Conservation (phyloP, 73 alveolate genomes). For the Uronychia setigera region DNA sequence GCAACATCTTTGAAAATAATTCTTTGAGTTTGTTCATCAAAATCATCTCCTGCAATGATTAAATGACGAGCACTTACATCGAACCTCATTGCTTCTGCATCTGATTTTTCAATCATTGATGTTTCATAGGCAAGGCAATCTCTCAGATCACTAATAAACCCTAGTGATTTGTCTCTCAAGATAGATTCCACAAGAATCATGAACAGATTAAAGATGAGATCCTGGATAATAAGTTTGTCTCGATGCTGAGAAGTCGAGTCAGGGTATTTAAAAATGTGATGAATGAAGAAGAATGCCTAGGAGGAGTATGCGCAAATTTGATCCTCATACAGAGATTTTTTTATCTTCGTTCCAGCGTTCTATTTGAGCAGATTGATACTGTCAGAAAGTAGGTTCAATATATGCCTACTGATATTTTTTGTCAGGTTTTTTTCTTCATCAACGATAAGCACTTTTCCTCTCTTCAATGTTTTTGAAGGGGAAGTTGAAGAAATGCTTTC, state of each 20-base stretch:
- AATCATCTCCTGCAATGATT: background rate
- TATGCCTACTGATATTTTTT: background rate
- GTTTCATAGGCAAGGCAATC: background rate
- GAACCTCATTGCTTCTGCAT: background rate
- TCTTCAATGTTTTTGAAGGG: background rate
- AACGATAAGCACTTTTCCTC: background rate
- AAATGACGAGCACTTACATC: background rate
- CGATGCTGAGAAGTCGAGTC: background rate
- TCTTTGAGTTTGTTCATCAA: background rate
- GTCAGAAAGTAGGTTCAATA: background rate
- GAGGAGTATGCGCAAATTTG: background rate
- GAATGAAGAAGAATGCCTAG: background rate
- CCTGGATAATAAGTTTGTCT: background rate
- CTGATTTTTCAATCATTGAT: background rate
- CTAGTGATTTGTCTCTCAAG: background rate
- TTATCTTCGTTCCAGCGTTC: background rate
- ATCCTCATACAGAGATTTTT: background rate
- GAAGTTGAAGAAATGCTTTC: background rate
- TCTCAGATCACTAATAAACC: background rate
- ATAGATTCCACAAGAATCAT: background rate
- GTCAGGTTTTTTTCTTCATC: background rate
- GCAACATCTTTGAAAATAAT: background rate
- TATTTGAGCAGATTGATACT: background rate
- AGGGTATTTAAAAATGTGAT: background rate
- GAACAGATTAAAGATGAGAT: background rate